phyloP scores from a whole-genome alignment of 805 yeast species.

The Schizosaccharomyces lindneri region DNA sequence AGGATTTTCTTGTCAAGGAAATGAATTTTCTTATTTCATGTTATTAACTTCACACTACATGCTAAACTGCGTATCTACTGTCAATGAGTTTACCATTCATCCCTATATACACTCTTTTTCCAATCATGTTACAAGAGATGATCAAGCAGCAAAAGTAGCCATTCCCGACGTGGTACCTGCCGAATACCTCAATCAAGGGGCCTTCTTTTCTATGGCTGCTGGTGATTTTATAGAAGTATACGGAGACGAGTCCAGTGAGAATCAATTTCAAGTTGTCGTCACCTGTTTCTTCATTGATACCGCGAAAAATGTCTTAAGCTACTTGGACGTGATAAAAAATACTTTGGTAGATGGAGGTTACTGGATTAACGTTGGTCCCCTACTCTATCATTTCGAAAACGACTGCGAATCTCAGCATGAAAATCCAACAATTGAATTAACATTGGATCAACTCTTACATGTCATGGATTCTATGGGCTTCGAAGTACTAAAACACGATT shows the following conservation, averaged over 20 bases:
- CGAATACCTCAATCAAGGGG: conserved; percentile 3
- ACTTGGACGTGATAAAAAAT: conserved; percentile 37
- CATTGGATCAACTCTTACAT: conserved; percentile 37
- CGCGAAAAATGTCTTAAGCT: conserved; percentile 62
- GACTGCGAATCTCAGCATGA: neutral
- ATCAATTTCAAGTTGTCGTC: conserved; percentile 18
- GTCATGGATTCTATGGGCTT: conserved; percentile 40
- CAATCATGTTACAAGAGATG: conserved; percentile 24
- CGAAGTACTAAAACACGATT: conserved; percentile 12
- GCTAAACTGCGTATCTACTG: conserved; percentile 7
- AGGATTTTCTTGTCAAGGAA: conserved; percentile 33
- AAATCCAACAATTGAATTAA: conserved; percentile 46
- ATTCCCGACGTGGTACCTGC: conserved; percentile 16
- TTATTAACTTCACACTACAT: conserved; percentile 22
- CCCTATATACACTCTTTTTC: conserved; percentile 39
- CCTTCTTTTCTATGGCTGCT: conserved; percentile 11
- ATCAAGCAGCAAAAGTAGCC: conserved; percentile 26
- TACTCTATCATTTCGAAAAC: conserved; percentile 59
- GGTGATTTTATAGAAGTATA: conserved; percentile 42
- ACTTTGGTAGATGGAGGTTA: conserved; percentile 26
- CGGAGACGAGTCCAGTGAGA: conserved; percentile 11
- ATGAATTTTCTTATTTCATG: conserved; percentile 62
- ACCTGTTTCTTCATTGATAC: conserved; percentile 69
- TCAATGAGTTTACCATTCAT: conserved; percentile 7
- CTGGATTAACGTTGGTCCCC: conserved; percentile 85